These are phyloP conservation scores for Malania oleifera DNA, from an alignment of 164 flowering plant species.

Conservation along the genomic window DNA sequence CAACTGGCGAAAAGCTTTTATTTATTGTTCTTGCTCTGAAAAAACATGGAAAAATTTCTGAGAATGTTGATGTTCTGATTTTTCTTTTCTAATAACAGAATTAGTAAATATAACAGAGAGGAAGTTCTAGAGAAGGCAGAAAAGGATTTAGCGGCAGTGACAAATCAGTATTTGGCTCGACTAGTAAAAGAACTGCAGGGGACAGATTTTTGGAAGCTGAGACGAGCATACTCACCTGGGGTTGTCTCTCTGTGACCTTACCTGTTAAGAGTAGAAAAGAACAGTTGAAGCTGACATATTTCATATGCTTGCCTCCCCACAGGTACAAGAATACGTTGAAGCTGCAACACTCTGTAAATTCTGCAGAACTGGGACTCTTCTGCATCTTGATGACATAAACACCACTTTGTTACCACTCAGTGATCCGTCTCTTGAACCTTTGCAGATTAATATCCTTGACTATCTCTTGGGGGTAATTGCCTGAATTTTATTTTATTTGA, in stretches of 20 bases:
- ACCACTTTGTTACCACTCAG: slow-evolving; percentile 48
- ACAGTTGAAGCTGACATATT: neutral
- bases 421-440: slow-evolving; percentile 68
- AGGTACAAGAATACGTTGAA: slow-evolving; percentile 95
- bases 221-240: slow-evolving; percentile 97
- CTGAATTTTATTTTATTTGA: neutral
- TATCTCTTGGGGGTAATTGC: slow-evolving; percentile 78
- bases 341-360: slow-evolving; percentile 85
- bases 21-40: neutral
- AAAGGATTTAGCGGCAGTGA: slow-evolving; percentile 70
- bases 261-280: neutral
- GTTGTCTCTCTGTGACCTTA: slow-evolving; percentile 29
- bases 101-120: slow-evolving; percentile 71
- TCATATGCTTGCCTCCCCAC: slow-evolving; percentile 16
- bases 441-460: slow-evolving; percentile 85
- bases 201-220: slow-evolving; percentile 93
- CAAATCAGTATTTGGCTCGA: slow-evolving; percentile 49
- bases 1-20: too few species aligned
- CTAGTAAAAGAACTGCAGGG: slow-evolving; percentile 79
- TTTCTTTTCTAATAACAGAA: slow-evolving; percentile 34
- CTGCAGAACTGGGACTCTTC: slow-evolving; percentile 71
- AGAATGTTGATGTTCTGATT: neutral
- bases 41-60: neutral
- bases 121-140: slow-evolving; percentile 84
- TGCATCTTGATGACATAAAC: slow-evolving; percentile 80